A percentile compares a stretch with the other conserved stretches of the same genome.
phyloP scores from a whole-genome alignment of 768 basidiomycete genomes.

The Termitomyces sp. region DNA sequence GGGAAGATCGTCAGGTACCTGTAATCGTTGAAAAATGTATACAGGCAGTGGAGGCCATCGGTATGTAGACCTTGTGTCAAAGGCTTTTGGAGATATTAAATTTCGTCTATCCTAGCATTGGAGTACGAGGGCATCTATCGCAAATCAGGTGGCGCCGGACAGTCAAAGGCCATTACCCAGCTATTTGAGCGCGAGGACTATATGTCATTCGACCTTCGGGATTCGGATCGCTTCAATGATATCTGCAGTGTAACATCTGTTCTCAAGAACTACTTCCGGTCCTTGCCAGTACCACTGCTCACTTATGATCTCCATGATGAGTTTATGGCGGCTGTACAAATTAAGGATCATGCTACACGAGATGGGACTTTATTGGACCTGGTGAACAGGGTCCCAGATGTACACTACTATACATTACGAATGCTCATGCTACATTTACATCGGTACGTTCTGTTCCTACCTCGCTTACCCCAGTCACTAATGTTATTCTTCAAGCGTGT shows the following conservation, averaged over 20 bases:
- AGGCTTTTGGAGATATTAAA: not conserved
- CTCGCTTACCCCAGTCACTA: slow-evolving; percentile 1
- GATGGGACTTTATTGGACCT: slow-evolving; percentile 59
- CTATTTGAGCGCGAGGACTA: slow-evolving; percentile 95
- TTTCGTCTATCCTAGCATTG: slow-evolving; percentile 48
- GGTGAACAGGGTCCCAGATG: slow-evolving; percentile 73
- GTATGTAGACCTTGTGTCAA: slow-evolving; percentile 36
- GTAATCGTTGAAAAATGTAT: slow-evolving; percentile 96
- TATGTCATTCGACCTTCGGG: slow-evolving; percentile 79
- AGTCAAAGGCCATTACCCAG: slow-evolving; percentile 90
- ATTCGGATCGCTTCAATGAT: slow-evolving; percentile 91
- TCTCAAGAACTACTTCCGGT: slow-evolving; percentile 93
- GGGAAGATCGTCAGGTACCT: slow-evolving; percentile 65
- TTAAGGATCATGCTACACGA: slow-evolving; percentile 61
- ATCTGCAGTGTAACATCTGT: slow-evolving; percentile 96
- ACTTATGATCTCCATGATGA: slow-evolving; percentile 90
- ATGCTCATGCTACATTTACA: slow-evolving; percentile 85
- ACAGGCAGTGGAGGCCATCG: slow-evolving; percentile 82
- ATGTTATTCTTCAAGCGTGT: slow-evolving; percentile 46
- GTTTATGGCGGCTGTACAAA: slow-evolving; percentile 74
- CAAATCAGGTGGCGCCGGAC: slow-evolving; percentile 91
- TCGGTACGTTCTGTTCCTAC: slow-evolving; percentile 47
- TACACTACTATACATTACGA: slow-evolving; percentile 85
- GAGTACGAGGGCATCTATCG: slow-evolving; percentile 99
- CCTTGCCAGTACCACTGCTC: slow-evolving; percentile 86